Conservation (phyloP, 495 filamentous ascomycete species). For the Viridothelium virens region DNA sequence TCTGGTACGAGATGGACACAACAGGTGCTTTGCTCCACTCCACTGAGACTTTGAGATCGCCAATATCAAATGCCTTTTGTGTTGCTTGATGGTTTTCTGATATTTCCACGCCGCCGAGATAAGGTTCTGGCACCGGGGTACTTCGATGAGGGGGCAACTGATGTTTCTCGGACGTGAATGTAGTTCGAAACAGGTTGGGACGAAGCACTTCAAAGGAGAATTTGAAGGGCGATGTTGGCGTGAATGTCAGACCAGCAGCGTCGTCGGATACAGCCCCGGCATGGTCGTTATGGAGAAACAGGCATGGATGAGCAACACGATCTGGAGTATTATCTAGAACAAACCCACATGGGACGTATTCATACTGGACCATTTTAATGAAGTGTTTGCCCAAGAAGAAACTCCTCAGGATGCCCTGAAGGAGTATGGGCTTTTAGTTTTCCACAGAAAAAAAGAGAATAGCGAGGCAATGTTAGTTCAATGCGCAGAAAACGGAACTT, state of each 20-base stretch:
- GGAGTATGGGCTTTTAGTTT: too few relatives aligned
- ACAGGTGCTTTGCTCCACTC: constrained; percentile 50
- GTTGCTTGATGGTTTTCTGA: constrained; percentile 29
- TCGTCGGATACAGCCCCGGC: not conserved
- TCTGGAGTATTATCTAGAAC: not conserved
- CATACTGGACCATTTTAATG: constrained; percentile 47
- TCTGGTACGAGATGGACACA: constrained; percentile 48
- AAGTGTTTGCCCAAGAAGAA: too few relatives aligned
- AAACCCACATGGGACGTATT: constrained; percentile 28
- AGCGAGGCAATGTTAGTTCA: too few relatives aligned
- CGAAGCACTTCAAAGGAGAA: constrained; percentile 54
- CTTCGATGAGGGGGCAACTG: constrained; percentile 54
- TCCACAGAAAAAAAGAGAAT: too few relatives aligned
- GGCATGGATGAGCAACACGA: not conserved
- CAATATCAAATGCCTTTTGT: constrained; percentile 41
- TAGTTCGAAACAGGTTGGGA: constrained; percentile 56
- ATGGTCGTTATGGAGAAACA: not conserved
- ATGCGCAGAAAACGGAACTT: too few relatives aligned
- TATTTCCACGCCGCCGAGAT: constrained; percentile 27
- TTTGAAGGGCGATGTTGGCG: constrained; percentile 30
- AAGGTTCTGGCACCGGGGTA: constrained; percentile 40
- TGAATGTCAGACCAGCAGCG: not conserved
- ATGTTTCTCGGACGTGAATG: constrained; percentile 52
- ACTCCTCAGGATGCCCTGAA: too few relatives aligned
- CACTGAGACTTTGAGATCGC: constrained; percentile 43